Evolutionary conservation across 2,329 filamentous ascomycete species (phyloP).

Genomic region (Periconia digitata): DNA sequence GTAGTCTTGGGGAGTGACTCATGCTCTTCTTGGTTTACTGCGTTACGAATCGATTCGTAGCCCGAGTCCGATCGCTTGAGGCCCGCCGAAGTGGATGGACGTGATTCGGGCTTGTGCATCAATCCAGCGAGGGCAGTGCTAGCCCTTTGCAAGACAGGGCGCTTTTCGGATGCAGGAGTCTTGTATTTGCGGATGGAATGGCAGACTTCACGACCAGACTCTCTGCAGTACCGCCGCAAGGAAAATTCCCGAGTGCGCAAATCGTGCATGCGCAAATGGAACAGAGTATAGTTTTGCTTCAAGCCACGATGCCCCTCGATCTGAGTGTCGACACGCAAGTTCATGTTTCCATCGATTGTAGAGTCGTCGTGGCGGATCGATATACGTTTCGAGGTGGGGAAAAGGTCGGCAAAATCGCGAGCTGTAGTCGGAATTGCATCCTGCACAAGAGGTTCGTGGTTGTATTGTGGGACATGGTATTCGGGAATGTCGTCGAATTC

Average conservation of each 20-base stretch:
- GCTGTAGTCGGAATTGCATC: conserved; percentile 77
- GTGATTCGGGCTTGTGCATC: conserved; percentile 57
- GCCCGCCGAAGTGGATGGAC: conserved; percentile 43
- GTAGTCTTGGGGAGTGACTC: conserved; percentile 34
- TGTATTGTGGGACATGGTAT: conserved; percentile 62
- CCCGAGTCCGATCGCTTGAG: conserved; percentile 62
- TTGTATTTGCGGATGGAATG: conserved; percentile 73
- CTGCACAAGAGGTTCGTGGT: conserved; percentile 63
- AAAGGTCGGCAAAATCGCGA: conserved; percentile 78
- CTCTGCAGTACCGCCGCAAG: conserved; percentile 84
- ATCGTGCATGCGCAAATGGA: conserved; percentile 95
- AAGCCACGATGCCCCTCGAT: conserved; percentile 59
- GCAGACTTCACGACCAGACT: conserved; percentile 91
- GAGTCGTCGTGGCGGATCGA: conserved; percentile 88
- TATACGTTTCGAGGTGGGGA: conserved; percentile 80
- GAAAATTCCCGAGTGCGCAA: conserved; percentile 85
- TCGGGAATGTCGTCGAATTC: conserved; percentile 49
- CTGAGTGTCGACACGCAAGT: conserved; percentile 82
- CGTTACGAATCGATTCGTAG: conserved; percentile 51
- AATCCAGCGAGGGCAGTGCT: conserved; percentile 61
- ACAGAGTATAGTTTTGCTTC: conserved; percentile 73
- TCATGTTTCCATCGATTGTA: conserved; percentile 93
- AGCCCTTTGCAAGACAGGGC: conserved; percentile 59
- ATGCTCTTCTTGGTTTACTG: conserved; percentile 23
- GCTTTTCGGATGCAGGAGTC: conserved; percentile 54